Percentiles rank a stretch among this genome's conserved stretches.
phyloP scores from a whole-genome alignment of 2,329 filamentous ascomycete genomes.

The Hymenoscyphus occultus region DNA sequence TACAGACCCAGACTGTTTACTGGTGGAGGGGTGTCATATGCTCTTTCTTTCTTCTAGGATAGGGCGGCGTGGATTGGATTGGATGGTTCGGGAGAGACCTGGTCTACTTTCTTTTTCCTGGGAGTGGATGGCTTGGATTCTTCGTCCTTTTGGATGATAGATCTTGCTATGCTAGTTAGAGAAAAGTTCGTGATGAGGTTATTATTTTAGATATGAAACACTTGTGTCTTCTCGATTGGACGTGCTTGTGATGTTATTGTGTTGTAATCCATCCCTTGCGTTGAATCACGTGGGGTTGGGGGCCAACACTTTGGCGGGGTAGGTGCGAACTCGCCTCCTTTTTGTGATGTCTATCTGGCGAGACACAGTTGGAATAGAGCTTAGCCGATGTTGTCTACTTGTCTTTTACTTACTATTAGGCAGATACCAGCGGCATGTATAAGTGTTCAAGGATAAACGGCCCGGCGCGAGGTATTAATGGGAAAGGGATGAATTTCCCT shows the following conservation, averaged over 20 bases:
- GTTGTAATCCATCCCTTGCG: not conserved
- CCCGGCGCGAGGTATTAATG: not conserved
- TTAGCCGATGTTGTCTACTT: not conserved
- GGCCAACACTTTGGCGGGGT: not conserved
- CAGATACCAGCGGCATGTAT: not conserved
- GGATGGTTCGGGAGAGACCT: not conserved
- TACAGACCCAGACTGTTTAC: not conserved
- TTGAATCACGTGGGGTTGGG: not conserved
- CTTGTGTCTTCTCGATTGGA: not conserved
- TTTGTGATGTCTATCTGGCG: not conserved
- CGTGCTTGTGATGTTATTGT: not conserved
- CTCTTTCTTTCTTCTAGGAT: not conserved
- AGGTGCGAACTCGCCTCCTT: not conserved
- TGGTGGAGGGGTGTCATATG: not conserved
- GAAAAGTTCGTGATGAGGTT: not conserved
- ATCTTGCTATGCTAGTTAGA: constrained; percentile 2
- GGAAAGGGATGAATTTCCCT: not conserved
- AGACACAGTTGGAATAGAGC: not conserved
- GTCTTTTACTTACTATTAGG: not conserved
- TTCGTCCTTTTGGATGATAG: not conserved
- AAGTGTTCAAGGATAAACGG: not conserved
- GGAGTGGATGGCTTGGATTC: not conserved
- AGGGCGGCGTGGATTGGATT: not conserved
- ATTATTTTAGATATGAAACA: not conserved
- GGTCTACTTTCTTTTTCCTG: not conserved